These are phyloP conservation scores for Ligustrum vulgare DNA, from an alignment of 257 asterid species.

Conservation along the genomic window DNA sequence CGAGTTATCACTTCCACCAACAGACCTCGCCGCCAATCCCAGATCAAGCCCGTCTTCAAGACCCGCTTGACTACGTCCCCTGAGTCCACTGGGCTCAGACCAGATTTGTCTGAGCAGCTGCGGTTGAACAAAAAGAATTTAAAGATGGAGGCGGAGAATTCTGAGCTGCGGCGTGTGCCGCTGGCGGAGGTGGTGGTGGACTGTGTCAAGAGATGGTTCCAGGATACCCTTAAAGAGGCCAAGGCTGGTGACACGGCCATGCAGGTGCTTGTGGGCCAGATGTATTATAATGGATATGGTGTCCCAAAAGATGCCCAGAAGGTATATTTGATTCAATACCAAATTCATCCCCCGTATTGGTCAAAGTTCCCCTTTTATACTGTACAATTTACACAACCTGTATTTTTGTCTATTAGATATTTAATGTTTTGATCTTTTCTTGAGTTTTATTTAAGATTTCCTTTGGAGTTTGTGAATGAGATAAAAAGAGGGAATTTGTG, in stretches of 20 bases:
- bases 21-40: slow-evolving; percentile 42
- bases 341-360: not conserved
- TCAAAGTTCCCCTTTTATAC: not conserved
- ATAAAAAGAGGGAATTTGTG: not conserved
- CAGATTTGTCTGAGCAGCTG: slow-evolving; percentile 23
- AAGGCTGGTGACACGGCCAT: slow-evolving; percentile 71
- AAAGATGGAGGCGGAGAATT: slow-evolving; percentile 58
- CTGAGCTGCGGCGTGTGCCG: slow-evolving; percentile 56
- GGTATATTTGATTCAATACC: slow-evolving; percentile 43
- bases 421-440: slow-evolving; percentile 11
- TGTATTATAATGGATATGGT: slow-evolving; percentile 91
- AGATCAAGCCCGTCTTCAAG: slow-evolving; percentile 43
- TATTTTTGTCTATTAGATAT: slow-evolving; percentile 17
- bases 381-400: not conserved
- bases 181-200: slow-evolving; percentile 85
- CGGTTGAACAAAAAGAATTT: slow-evolving; percentile 17
- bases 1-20: slow-evolving; percentile 48
- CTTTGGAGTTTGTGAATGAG: too few species aligned
- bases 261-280: slow-evolving; percentile 99
- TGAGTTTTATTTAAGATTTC: too few species aligned
- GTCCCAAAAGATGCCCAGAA: slow-evolving; percentile 59
- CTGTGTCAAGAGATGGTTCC: slow-evolving; percentile 89
- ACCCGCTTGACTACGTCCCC: slow-evolving; percentile 39
- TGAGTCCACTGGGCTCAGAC: slow-evolving; percentile 29
- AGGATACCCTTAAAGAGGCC: slow-evolving; percentile 89